Base-by-base conservation (phyloP, 495 filamentous ascomycete genomes). In the Neohortaea acidophila region DNA sequence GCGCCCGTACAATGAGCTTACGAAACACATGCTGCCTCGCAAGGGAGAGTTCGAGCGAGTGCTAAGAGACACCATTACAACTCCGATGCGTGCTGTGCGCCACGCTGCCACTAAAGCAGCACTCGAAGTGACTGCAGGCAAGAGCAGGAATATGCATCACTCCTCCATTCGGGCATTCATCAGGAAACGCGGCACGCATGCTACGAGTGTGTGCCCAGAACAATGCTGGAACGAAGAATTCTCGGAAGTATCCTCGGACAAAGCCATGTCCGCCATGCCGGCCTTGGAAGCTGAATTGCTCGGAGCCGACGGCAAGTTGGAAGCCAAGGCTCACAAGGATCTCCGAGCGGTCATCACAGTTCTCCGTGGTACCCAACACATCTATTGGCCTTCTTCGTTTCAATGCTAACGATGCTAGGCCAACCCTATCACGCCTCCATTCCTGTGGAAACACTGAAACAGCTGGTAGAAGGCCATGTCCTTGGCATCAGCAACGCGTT, bases 221-320 rank as follows among this genome's bases (percentile, higher is more conserved):
- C 20, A 43, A 11, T 38, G 33, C 8, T 48, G 45, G 39, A 43
- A 43, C 23, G 26, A 48, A 22, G 26, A 39, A 2, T 44, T 48
- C 28, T 28, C 23, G 11, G 40, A 8, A 2, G 33, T 10, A 3
- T 20, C 40, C 8, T 20, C 17, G 4, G 10, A 15, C 1, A 27
- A 27, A 8, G 22, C 23, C 17, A 29, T 31, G 14, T 12, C 4
- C 10, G 15, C 19, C 13, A 4, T 27, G 3, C 3, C 8, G 7
- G 17, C 11, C 2, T 29, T 27, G 9, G 20, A 22, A n/a, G n/a
- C n/a, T n/a, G n/a, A n/a, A n/a, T 25, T 37, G 23, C 9, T 37
- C 7, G 35, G 26, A 7, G 35, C 19, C 11, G 26, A 37, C 35
- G 4, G 10, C 10, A 37, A 26, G 14, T 37, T 37, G 12, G 35